A percentile compares a stretch with the other conserved stretches of the same genome.
phyloP scores from a whole-genome alignment of 768 basidiomycete species.

The Collybia mongolica region DNA sequence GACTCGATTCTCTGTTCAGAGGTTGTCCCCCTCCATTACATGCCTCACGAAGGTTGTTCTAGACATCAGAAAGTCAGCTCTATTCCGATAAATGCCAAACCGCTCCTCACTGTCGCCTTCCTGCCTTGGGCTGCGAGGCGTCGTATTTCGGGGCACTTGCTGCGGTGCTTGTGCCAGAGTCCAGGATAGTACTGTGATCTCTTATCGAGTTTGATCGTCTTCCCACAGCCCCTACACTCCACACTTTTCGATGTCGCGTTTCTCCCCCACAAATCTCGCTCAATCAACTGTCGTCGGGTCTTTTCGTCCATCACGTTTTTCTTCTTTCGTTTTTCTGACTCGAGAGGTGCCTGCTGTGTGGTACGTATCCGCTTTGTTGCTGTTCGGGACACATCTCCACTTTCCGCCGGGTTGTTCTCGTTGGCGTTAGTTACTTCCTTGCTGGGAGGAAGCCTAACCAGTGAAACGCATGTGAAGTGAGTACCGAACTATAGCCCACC shows the following conservation, averaged over 20 bases:
- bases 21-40: too few species aligned
- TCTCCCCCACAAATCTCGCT: conserved; percentile 1
- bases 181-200: conserved; percentile 6
- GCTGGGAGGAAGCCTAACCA: neutral
- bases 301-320: conserved; percentile 6
- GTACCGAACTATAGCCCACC: too few species aligned
- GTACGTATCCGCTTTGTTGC: neutral
- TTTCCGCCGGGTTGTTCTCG: neutral
- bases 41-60: too few species aligned
- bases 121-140: neutral
- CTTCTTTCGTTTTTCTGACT: neutral
- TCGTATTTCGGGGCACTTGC: conserved; percentile 4
- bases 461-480: neutral
- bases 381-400: neutral
- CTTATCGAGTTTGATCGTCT: conserved; percentile 5
- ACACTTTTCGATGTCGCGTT: conserved; percentile 1
- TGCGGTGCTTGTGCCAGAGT: conserved; percentile 5
- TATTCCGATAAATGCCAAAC: too few species aligned
- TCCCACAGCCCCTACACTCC: conserved; percentile 4
- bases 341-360: neutral
- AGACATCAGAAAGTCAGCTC: too few species aligned
- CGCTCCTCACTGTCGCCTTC: neutral
- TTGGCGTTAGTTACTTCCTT: neutral
- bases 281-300: neutral
- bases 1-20: too few species aligned